Evolutionary conservation across 1,139 yeast species (phyloP), one percentile per base, ranked within the genome.

Genomic region (Pneumocystis carinii): DNA sequence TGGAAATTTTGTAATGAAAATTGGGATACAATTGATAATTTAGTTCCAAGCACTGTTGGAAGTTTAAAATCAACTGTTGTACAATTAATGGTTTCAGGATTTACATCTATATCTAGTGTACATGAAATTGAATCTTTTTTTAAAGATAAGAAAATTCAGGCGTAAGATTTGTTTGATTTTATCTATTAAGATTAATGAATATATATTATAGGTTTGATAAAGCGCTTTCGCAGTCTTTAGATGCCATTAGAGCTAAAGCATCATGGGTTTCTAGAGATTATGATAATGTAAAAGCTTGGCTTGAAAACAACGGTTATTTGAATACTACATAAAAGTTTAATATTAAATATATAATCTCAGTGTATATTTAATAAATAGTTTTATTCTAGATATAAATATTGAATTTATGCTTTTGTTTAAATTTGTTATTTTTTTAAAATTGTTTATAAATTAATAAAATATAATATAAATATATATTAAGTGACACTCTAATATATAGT

Each of bases 1-100:
- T 90, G 92, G 90, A 67, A 72, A n/a, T 90, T 96, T 96, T 72
- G 85, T 69, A 81, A 81, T 68, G 70, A 68, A n/a, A 84, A 90
- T 73, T 90, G 94, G 90, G 88, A 82, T 65, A 78, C 75, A 60
- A 73, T 90, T 67, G 75, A 76, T 68, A 78, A 81, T 72, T 77
- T 80, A 69, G 80, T 88, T 72, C 96, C 97, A 61, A 89, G 95
- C n/a, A 85, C 87, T 37, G 80, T 86, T 67, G 64, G 64, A 3
- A 80, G 89, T 29, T 82, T 90, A 85, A 79, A 90, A 68, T 86
- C 92, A 59, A 78, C 85, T 19, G 84, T 90, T 65, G 86, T 90
- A 55, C 77, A 79, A 61, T 69, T 85, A 62, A 76, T 84, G 61
- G 79, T 87, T 12, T 76, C 85, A 41, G 85, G 87, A 1, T 87